Conservation (phyloP, 164 flowering plant genomes). For the Protea cynaroides region DNA sequence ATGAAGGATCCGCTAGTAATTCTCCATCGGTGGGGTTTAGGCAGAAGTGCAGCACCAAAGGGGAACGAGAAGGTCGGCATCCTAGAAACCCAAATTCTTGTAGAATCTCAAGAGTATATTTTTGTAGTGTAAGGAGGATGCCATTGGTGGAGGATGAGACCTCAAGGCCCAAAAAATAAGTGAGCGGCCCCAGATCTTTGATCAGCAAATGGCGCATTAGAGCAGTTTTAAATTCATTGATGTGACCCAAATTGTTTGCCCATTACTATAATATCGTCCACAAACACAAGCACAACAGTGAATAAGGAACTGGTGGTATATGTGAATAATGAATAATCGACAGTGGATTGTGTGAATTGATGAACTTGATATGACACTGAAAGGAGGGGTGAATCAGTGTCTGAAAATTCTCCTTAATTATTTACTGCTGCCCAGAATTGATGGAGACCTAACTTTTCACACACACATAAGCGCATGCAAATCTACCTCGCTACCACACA, state of each 20-base stretch:
- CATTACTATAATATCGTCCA: too few relatives aligned
- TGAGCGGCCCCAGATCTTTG: neutral
- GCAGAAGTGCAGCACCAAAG: neutral
- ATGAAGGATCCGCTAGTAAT: neutral
- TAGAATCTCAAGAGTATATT: neutral
- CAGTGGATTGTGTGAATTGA: too few relatives aligned
- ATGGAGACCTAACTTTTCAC: too few relatives aligned
- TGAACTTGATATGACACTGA: too few relatives aligned
- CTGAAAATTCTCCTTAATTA: too few relatives aligned
- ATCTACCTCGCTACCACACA: too few relatives aligned
- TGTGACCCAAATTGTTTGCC: too few relatives aligned
- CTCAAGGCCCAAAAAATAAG: neutral
- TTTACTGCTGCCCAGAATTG: too few relatives aligned
- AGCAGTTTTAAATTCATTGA: neutral
- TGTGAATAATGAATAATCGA: neutral
- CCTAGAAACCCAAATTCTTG: neutral
- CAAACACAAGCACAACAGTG: neutral
- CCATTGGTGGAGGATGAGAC: neutral
- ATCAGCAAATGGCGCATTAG: neutral
- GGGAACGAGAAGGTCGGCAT: neutral
- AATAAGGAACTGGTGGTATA: neutral
- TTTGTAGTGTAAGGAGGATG: neutral
- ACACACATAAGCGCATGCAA: too few relatives aligned
- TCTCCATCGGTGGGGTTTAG: neutral
- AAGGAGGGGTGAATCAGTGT: too few relatives aligned